phyloP scores from a whole-genome alignment of 169 alveolate species.

The Theileria annulata region DNA sequence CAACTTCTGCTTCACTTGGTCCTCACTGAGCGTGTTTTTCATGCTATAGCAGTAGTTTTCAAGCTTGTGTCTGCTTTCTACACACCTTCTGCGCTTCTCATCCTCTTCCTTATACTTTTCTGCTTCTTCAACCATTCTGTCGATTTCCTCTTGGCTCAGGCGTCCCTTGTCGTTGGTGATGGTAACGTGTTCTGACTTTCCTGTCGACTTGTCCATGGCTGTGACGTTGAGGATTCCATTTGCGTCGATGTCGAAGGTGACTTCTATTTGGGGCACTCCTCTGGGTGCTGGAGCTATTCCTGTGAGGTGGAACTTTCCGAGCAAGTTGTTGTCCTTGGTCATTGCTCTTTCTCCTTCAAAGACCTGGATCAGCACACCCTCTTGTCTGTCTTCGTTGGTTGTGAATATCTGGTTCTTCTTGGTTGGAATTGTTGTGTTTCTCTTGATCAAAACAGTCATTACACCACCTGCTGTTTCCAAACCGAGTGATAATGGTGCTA shows the following conservation, averaged over 20 bases:
- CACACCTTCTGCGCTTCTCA: conserved; percentile 85
- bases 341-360: conserved; percentile 96
- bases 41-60: conserved; percentile 93
- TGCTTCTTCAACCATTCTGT: conserved; percentile 94
- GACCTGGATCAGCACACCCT: conserved; percentile 94
- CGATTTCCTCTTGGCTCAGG: conserved; percentile 91
- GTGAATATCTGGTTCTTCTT: conserved; percentile 92
- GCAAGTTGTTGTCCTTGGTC: conserved; percentile 95
- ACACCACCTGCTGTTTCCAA: conserved; percentile 95
- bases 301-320: conserved; percentile 95
- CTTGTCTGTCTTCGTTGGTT: conserved; percentile 94
- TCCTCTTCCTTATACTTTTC: conserved; percentile 95
- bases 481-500: conserved; percentile 92
- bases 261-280: conserved; percentile 97
- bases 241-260: conserved; percentile 95
- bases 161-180: conserved; percentile 97
- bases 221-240: conserved; percentile 95
- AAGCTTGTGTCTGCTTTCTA: conserved; percentile 91
- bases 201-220: conserved; percentile 95
- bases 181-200: conserved; percentile 91
- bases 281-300: conserved; percentile 99
- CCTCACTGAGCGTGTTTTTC: conserved; percentile 89
- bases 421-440: conserved; percentile 94
- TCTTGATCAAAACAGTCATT: conserved; percentile 88
- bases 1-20: conserved; percentile 90